Evolutionary conservation across 1,284 basidiomycete species (phyloP).

Genomic region (Cutaneotrichosporon sp.): DNA sequence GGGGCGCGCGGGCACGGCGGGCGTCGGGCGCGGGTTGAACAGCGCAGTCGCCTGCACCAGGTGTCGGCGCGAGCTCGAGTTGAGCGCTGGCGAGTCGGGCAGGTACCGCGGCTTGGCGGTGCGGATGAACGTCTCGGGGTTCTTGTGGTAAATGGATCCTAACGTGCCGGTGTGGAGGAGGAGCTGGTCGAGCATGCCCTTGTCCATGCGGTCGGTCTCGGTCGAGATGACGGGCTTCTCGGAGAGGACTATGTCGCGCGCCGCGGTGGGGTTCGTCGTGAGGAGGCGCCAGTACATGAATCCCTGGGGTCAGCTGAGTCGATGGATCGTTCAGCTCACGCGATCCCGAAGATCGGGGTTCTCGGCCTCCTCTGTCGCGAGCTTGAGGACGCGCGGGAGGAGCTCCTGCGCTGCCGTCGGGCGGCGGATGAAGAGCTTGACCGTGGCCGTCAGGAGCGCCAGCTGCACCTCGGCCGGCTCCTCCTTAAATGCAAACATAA

Average conservation of each 20-base stretch:
- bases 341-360: constrained; percentile 92
- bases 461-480: constrained; percentile 93
- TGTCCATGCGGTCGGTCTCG: constrained; percentile 95
- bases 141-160: constrained; percentile 55
- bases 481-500: constrained; percentile 89
- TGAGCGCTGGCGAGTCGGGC: constrained; percentile 52
- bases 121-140: constrained; percentile 54
- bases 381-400: constrained; percentile 85
- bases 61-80: constrained; percentile 52
- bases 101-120: constrained; percentile 51
- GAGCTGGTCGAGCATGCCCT: constrained; percentile 80
- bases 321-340: constrained; percentile 35
- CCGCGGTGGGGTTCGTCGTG: constrained; percentile 87
- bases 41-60: constrained; percentile 35
- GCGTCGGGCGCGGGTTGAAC: constrained; percentile 5
- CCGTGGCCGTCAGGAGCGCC: constrained; percentile 91
- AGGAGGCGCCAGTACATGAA: constrained; percentile 99
- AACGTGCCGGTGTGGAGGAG: constrained; percentile 54
- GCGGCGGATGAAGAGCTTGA: constrained; percentile 93
- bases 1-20: constrained; percentile 10
- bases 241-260: constrained; percentile 86
- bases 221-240: constrained; percentile 97
- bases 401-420: constrained; percentile 88
- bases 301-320: constrained; percentile 50
- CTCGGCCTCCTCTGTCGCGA: constrained; percentile 95